Percentiles rank a stretch among this genome's conserved stretches.
phyloP scores from a whole-genome alignment of 495 filamentous ascomycete species.

The Penicillium nucicola region DNA sequence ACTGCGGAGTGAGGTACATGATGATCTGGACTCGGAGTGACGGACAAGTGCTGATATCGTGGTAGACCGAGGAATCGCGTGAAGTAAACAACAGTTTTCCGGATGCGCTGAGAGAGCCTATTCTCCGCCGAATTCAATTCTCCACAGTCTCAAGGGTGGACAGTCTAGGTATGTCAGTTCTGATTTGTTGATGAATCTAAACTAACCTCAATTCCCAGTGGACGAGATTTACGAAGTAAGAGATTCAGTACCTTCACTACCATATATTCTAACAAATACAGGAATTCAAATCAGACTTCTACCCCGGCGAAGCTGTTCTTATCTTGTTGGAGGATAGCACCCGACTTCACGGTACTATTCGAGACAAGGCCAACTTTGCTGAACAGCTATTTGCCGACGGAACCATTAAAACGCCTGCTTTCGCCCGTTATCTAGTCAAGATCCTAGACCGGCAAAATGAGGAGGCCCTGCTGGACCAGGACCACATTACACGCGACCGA shows the following conservation, averaged over 20 bases:
- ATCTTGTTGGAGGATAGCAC: conserved; percentile 68
- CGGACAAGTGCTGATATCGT: conserved; percentile 1
- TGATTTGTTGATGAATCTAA: not conserved
- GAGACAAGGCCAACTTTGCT: conserved; percentile 81
- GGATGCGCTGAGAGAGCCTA: conserved; percentile 84
- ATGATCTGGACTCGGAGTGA: not conserved
- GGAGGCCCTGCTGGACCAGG: conserved; percentile 75
- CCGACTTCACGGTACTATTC: conserved; percentile 70
- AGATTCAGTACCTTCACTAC: not conserved
- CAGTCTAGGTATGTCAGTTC: conserved; percentile 63
- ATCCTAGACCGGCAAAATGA: conserved; percentile 65
- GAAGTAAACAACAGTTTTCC: conserved; percentile 91
- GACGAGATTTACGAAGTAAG: conserved; percentile 64
- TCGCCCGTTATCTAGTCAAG: conserved; percentile 77
- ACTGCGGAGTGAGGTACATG: conserved; percentile 82
- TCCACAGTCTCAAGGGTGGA: conserved; percentile 88
- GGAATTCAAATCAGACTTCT: conserved; percentile 92
- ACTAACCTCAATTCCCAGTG: conserved; percentile 44
- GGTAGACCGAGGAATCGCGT: conserved; percentile 74
- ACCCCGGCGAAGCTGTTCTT: conserved; percentile 83
- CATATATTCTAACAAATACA: conserved; percentile 45
- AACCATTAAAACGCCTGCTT: conserved; percentile 58
- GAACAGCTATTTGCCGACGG: conserved; percentile 62
- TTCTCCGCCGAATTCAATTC: conserved; percentile 88
- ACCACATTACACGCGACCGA: conserved; percentile 80